These are phyloP conservation scores for Globisporangium camurandrum DNA, from an alignment of 352 stramenopile species.

Conservation along the genomic window DNA sequence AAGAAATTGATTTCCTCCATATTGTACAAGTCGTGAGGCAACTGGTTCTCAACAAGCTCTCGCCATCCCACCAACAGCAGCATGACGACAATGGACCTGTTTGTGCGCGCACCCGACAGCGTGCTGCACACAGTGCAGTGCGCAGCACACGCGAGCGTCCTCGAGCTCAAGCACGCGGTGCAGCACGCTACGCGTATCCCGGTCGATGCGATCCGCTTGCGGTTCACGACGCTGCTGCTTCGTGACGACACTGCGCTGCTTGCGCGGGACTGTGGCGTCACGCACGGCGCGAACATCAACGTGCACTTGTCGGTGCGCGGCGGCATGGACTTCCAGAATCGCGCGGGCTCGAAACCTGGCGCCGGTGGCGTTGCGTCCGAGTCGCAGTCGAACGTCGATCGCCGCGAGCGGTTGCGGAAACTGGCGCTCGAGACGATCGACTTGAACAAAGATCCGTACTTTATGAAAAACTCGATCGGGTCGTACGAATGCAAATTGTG, in stretches of 20 bases:
- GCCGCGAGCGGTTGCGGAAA: constrained; percentile 94
- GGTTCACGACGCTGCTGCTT: constrained; percentile 16
- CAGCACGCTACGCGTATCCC: constrained; percentile 14
- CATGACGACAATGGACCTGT: constrained; percentile 16
- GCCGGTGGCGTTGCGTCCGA: constrained; percentile 69
- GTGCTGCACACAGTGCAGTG: constrained; percentile 13
- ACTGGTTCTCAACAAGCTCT: no score
- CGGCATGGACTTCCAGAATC: constrained; percentile 84
- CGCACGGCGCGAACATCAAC: constrained; percentile 12
- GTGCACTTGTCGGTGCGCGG: constrained; percentile 12
- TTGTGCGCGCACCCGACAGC: constrained; percentile 15
- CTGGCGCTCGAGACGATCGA: constrained; percentile 98
- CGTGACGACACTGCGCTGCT: constrained; percentile 14
- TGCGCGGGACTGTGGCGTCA: constrained; percentile 10
- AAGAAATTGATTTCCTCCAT: no score
- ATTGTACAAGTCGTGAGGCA: no score
- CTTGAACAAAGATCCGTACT: constrained; percentile 98
- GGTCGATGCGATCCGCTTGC: constrained; percentile 11
- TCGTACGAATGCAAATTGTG: constrained; percentile 99
- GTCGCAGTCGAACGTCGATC: constrained; percentile 86
- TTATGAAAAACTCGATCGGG: constrained; percentile 99
- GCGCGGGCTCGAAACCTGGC: constrained; percentile 74
- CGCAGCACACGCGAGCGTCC: constrained; percentile 6
- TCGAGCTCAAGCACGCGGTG: constrained; percentile 15
- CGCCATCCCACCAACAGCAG: neutral